Evolutionary conservation across 2,329 filamentous ascomycete species (phyloP).

Genomic region (Scytalidium sp.): DNA sequence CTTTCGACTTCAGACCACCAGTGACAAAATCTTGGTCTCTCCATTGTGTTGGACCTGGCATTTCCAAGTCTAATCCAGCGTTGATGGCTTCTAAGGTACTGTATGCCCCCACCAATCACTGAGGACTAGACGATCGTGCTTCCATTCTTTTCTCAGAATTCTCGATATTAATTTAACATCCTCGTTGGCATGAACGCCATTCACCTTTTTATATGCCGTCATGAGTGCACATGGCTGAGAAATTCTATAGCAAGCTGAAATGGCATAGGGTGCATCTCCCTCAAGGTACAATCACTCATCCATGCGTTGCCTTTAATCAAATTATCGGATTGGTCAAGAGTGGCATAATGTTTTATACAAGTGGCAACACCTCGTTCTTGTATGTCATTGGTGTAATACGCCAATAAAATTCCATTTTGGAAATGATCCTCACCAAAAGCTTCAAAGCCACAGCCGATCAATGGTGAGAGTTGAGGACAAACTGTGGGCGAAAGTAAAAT

Average conservation of each 20-base stretch:
- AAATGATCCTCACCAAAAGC: slow-evolving; percentile 45
- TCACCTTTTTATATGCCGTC: slow-evolving; percentile 45
- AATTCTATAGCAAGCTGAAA: slow-evolving; percentile 43
- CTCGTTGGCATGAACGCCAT: slow-evolving; percentile 41
- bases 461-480: slow-evolving; percentile 44
- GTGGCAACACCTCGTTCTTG: slow-evolving; percentile 40
- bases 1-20: too few species aligned
- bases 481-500: too few species aligned
- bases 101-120: slow-evolving; percentile 40
- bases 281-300: slow-evolving; percentile 35
- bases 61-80: slow-evolving; percentile 30
- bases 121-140: slow-evolving; percentile 42
- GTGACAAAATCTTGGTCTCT: too few species aligned
- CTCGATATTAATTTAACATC: slow-evolving; percentile 35
- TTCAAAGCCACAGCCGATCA: slow-evolving; percentile 47
- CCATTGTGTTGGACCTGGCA: slow-evolving; percentile 33
- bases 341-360: slow-evolving; percentile 45
- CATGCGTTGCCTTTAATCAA: slow-evolving; percentile 32
- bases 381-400: slow-evolving; percentile 40
- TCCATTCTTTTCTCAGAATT: slow-evolving; percentile 41
- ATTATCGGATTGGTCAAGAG: slow-evolving; percentile 39
- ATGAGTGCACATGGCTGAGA: slow-evolving; percentile 41
- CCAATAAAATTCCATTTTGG: slow-evolving; percentile 40
- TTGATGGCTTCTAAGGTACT: slow-evolving; percentile 14
- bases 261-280: slow-evolving; percentile 41